Conservation (phyloP, 2,329 filamentous ascomycete genomes). For the Hypoxylon sp. region DNA sequence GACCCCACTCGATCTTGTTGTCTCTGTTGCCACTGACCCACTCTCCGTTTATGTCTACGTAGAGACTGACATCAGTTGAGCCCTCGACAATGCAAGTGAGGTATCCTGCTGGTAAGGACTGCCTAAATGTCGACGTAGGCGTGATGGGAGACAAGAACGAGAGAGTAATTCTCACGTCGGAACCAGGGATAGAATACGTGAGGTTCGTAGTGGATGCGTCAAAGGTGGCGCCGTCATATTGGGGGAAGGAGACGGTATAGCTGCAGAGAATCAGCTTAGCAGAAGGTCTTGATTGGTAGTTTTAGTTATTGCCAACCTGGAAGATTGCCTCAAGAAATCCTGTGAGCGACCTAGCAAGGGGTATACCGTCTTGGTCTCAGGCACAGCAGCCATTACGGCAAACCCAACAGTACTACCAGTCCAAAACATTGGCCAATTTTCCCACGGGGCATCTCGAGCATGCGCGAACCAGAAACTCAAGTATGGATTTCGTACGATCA, state of each 20-base stretch:
- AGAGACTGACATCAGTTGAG: slow-evolving; percentile 71
- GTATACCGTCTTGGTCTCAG: slow-evolving; percentile 58
- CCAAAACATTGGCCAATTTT: slow-evolving; percentile 89
- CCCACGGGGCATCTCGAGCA: slow-evolving; percentile 81
- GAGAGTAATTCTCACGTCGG: slow-evolving; percentile 57
- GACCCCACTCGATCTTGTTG: slow-evolving; percentile 77
- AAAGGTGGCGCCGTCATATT: slow-evolving; percentile 60
- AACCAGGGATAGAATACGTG: slow-evolving; percentile 57
- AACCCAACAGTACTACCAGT: slow-evolving; percentile 69
- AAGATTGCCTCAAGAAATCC: slow-evolving; percentile 57
- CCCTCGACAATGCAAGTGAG: slow-evolving; percentile 78
- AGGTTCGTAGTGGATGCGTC: slow-evolving; percentile 65
- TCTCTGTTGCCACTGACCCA: slow-evolving; percentile 84
- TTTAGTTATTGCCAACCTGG: slow-evolving; percentile 39
- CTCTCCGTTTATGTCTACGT: slow-evolving; percentile 78
- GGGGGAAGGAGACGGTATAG: slow-evolving; percentile 58
- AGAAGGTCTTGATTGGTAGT: not conserved
- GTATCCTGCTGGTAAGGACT: slow-evolving; percentile 86
- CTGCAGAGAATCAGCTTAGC: slow-evolving; percentile 31
- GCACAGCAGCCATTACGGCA: slow-evolving; percentile 62
- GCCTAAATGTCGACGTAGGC: slow-evolving; percentile 81
- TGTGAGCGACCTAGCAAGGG: slow-evolving; percentile 65
- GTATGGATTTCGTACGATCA: slow-evolving; percentile 71
- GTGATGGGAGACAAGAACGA: slow-evolving; percentile 82
- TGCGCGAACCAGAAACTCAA: slow-evolving; percentile 72